Conservation (phyloP, 306 rosid genomes). For the Cucurbita maxima region DNA sequence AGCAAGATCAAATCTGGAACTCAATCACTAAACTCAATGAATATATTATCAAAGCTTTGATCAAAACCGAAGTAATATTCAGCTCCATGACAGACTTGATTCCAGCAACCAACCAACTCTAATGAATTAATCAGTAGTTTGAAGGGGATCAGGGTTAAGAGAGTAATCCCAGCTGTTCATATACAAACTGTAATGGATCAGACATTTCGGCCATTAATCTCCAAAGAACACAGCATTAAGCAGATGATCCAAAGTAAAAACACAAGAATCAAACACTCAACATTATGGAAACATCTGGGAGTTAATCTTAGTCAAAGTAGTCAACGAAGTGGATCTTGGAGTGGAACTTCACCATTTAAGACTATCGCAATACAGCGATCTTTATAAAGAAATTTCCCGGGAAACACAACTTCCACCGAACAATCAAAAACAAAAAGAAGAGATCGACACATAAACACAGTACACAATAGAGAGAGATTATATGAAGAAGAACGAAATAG, state of each 20-base stretch:
- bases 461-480: not conserved
- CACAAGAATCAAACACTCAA: not conserved
- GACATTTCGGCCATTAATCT: not conserved
- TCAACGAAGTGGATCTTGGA: not conserved
- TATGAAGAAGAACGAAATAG: not conserved
- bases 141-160: not conserved
- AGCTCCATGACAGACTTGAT: not conserved
- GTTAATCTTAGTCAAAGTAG: not conserved
- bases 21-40: not conserved
- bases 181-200: not conserved
- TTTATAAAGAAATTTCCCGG: not conserved
- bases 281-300: not conserved
- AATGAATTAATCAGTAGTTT: not conserved
- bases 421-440: not conserved
- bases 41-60: not conserved
- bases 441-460: not conserved
- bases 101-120: not conserved
- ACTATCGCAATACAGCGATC: not conserved
- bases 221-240: not conserved
- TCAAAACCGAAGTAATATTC: not conserved
- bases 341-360: not conserved
- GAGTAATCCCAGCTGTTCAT: not conserved
- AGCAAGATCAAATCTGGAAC: not conserved
- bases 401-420: not conserved
- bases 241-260: not conserved